phyloP scores from a whole-genome alignment of 768 basidiomycete genomes.

The Mycena galopus region DNA sequence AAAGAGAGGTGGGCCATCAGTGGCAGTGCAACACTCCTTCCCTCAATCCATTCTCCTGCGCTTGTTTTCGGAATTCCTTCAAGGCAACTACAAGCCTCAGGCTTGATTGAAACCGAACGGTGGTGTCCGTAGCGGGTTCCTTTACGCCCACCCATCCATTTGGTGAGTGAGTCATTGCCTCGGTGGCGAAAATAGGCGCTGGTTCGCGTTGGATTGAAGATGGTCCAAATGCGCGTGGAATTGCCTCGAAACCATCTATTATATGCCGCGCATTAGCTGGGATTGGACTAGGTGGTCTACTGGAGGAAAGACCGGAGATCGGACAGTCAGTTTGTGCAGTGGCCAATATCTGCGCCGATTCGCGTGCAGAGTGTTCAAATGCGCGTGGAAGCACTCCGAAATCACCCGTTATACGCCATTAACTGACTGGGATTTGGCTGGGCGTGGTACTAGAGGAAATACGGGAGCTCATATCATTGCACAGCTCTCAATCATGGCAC shows the following conservation, averaged over 20 bases:
- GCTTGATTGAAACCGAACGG: too few species aligned
- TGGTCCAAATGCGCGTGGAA: not conserved
- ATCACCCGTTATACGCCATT: not conserved
- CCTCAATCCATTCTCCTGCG: too few species aligned
- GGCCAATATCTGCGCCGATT: not conserved
- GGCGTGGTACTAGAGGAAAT: not conserved
- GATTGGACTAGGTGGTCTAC: not conserved
- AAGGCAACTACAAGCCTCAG: too few species aligned
- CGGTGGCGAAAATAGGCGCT: not conserved
- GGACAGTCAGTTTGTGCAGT: too few species aligned
- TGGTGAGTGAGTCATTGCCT: not conserved
- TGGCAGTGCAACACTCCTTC: too few species aligned
- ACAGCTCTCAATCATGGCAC: slow-evolving; percentile 42
- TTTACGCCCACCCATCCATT: too few species aligned
- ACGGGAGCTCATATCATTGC: slow-evolving; percentile 7
- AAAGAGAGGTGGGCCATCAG: too few species aligned
- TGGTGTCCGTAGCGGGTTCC: too few species aligned
- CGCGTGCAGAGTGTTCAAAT: not conserved
- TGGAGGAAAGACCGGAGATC: not conserved
- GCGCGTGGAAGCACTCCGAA: not conserved
- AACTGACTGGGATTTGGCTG: not conserved
- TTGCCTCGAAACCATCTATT: not conserved
- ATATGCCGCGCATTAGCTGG: not conserved
- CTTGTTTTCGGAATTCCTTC: too few species aligned
- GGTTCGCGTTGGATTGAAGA: not conserved